Conservation (phyloP, 1,284 basidiomycete genomes). For the Ustanciosporium gigantosporum region DNA sequence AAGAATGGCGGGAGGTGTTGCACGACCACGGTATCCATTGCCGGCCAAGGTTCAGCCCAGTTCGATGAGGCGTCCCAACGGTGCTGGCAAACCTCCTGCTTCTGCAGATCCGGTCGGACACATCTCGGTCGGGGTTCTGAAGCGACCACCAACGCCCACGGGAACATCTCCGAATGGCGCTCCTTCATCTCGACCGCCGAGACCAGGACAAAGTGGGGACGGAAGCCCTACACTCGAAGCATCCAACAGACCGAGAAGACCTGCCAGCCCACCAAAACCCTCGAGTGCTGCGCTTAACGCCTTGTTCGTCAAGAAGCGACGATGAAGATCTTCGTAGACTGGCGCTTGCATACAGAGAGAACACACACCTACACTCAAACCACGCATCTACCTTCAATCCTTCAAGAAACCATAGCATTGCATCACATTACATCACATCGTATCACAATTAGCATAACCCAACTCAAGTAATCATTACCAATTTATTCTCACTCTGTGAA, state of each 20-base stretch:
- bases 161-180: neutral
- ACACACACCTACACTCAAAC: neutral
- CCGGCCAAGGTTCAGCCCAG: neutral
- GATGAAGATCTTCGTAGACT: too few relatives aligned
- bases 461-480: too few relatives aligned
- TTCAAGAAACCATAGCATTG: too few relatives aligned
- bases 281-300: conserved; percentile 36
- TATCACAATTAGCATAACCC: neutral
- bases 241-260: too few relatives aligned
- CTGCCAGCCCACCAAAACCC: conserved; percentile 27
- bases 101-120: neutral
- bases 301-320: conserved; percentile 38
- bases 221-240: too few relatives aligned
- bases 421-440: neutral
- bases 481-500: too few relatives aligned
- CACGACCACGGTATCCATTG: neutral
- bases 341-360: too few relatives aligned
- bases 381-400: too few relatives aligned
- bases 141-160: conserved; percentile 8
- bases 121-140: neutral
- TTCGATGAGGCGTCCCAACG: neutral
- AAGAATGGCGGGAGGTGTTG: neutral
- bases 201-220: too few relatives aligned
- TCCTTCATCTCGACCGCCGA: conserved; percentile 16
- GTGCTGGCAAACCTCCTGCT: neutral